Evolutionary conservation across 2,329 filamentous ascomycete species (phyloP).

Genomic region (Tolypocladium cylindrosporum): DNA sequence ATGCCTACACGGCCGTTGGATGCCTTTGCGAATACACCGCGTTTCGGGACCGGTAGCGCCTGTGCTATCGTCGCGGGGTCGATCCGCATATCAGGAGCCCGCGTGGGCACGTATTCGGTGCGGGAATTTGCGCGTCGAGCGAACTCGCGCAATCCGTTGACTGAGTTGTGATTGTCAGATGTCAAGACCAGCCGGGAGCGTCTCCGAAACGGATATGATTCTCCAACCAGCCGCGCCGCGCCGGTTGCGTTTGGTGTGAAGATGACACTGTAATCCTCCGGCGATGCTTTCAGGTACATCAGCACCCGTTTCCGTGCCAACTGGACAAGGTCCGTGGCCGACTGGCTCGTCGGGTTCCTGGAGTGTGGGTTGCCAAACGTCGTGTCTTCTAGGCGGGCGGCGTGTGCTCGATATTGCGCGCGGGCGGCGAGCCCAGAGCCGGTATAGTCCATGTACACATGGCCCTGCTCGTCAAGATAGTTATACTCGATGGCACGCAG

Average conservation of each 20-base stretch:
- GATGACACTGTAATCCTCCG: constrained; percentile 27
- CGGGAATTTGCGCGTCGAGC: constrained; percentile 14
- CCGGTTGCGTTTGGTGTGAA: constrained; percentile 30
- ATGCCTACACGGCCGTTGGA: constrained; percentile 14
- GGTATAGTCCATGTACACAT: constrained; percentile 31
- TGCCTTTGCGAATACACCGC: neutral
- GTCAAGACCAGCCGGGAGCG: constrained; percentile 21
- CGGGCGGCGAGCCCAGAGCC: constrained; percentile 25
- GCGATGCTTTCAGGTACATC: constrained; percentile 20
- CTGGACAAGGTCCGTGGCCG: constrained; percentile 22
- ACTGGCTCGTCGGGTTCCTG: constrained; percentile 23
- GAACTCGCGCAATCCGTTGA: constrained; percentile 28
- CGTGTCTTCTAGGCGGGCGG: constrained; percentile 14
- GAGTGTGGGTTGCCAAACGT: constrained; percentile 31
- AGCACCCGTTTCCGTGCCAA: constrained; percentile 20
- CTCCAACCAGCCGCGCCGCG: constrained; percentile 26
- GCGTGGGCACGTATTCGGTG: constrained; percentile 20
- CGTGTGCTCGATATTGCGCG: constrained; percentile 20
- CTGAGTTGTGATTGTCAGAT: constrained; percentile 31
- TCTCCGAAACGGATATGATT: constrained; percentile 24
- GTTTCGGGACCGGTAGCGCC: neutral
- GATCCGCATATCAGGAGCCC: constrained; percentile 17
- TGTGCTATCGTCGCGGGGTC: constrained; percentile 12
- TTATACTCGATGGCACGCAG: constrained; percentile 17
- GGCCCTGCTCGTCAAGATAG: constrained; percentile 25